Percentiles rank a stretch among this genome's conserved stretches.
Evolutionary conservation across 169 alveolate genomes (phyloP).

Genomic region (Theileria parva): DNA sequence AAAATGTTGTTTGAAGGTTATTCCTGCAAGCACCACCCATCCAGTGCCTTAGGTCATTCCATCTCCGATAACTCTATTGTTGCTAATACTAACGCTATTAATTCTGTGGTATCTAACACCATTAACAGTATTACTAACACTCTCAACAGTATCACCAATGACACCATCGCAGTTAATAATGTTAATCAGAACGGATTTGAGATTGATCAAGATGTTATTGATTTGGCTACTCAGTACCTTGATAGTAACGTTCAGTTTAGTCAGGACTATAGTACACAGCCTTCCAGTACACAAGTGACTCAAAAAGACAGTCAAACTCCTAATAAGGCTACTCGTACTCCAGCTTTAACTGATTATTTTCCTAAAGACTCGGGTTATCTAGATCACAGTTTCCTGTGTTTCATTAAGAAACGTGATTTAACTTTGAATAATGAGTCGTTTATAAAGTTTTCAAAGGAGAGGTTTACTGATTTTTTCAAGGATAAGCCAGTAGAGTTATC

Average conservation of each 20-base stretch:
- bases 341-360: slow-evolving; percentile 29
- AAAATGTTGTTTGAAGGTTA: slow-evolving; percentile 60
- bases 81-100: not conserved
- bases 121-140: not conserved
- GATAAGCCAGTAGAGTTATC: not conserved
- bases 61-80: not conserved
- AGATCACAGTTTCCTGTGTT: slow-evolving; percentile 31
- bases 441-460: not conserved
- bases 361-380: slow-evolving; percentile 43
- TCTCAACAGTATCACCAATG: not conserved
- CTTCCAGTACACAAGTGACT: not conserved
- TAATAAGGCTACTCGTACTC: not conserved
- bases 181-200: not conserved
- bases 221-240: slow-evolving; percentile 6
- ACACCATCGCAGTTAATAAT: not conserved
- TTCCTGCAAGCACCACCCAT: slow-evolving; percentile 7
- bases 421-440: slow-evolving; percentile 16
- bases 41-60: not conserved
- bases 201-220: not conserved
- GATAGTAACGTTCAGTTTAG: not conserved
- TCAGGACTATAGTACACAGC: not conserved
- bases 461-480: slow-evolving; percentile 7
- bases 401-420: not conserved
- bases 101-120: not conserved
- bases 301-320: not conserved